Percentiles rank a stretch among this genome's conserved stretches.
phyloP scores from a whole-genome alignment of 495 filamentous ascomycete genomes.

The Penicillium ochrochloron region DNA sequence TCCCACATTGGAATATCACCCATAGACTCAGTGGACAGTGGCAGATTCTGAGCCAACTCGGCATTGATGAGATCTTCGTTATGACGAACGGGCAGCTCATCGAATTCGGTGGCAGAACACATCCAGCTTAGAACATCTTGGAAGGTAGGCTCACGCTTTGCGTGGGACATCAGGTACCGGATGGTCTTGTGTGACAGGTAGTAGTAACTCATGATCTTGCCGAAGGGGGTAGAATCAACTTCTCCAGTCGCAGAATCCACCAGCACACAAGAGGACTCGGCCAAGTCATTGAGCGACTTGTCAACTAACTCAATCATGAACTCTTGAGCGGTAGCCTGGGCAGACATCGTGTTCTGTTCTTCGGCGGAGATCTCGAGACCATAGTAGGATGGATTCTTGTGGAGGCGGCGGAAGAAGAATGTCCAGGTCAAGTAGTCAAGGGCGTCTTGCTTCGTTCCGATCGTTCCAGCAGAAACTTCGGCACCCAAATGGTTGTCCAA shows the following conservation, averaged over 20 bases:
- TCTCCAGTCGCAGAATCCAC: conserved; percentile 81
- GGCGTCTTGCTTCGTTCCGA: conserved; percentile 92
- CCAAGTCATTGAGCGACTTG: conserved; percentile 78
- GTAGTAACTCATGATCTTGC: conserved; percentile 99
- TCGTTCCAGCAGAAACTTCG: conserved; percentile 91
- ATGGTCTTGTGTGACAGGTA: conserved; percentile 97
- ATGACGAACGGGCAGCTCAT: conserved; percentile 97
- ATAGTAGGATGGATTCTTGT: conserved; percentile 99
- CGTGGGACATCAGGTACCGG: conserved; percentile 74
- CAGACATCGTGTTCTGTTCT: conserved; percentile 87
- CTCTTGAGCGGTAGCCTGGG: conserved; percentile 83
- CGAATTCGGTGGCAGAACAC: conserved; percentile 91
- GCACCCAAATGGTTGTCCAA: conserved; percentile 96
- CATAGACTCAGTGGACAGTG: conserved; percentile 67
- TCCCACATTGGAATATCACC: conserved; percentile 92
- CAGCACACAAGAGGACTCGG: conserved; percentile 78
- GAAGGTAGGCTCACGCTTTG: conserved; percentile 78
- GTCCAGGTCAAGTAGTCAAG: conserved; percentile 99
- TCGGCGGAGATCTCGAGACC: conserved; percentile 92
- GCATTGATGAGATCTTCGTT: conserved; percentile 99
- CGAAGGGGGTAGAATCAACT: conserved; percentile 83
- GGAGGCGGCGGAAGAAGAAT: conserved; percentile 95
- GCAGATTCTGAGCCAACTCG: conserved; percentile 82
- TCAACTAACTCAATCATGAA: conserved; percentile 93
- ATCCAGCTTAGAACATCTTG: conserved; percentile 91